Evolutionary conservation across 177 flowering plant genomes (phyloP).

Genomic region (Vitis hybrid): DNA sequence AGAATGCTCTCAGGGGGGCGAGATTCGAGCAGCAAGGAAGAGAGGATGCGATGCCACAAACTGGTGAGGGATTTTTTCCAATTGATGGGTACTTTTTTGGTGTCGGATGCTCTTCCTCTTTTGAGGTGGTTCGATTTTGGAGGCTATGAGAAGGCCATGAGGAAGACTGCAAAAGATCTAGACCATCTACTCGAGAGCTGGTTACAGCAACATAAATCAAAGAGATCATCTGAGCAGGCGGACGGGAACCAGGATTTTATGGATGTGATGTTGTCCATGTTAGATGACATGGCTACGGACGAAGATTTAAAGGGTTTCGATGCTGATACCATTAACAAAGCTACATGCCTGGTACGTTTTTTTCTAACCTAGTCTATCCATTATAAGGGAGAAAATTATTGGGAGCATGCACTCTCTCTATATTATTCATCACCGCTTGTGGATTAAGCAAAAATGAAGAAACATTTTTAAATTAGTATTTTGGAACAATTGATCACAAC

Average conservation of each 20-base stretch:
- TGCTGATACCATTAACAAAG: slow-evolving; percentile 22
- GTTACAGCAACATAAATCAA: too few species aligned
- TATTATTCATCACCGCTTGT: too few species aligned
- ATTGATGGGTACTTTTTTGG: not conserved
- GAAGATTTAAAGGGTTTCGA: slow-evolving; percentile 6
- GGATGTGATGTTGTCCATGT: slow-evolving; percentile 24
- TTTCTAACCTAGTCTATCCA: not conserved
- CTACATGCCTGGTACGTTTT: slow-evolving; percentile 28
- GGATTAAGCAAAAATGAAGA: too few species aligned
- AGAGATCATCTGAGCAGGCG: too few species aligned
- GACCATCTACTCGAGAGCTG: not conserved
- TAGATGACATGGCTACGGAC: slow-evolving; percentile 1
- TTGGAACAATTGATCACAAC: too few species aligned
- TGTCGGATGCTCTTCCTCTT: slow-evolving; percentile 4
- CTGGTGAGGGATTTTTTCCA: not conserved
- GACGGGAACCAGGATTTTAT: slow-evolving; percentile 21
- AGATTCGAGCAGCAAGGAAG: not conserved
- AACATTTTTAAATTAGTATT: too few species aligned
- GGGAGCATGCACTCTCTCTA: too few species aligned
- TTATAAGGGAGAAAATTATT: too few species aligned
- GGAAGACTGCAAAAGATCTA: slow-evolving; percentile 2
- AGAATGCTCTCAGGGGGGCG: slow-evolving; percentile 7
- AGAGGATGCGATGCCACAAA: not conserved
- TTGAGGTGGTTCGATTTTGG: slow-evolving; percentile 9
- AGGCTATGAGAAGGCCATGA: slow-evolving; percentile 7